phyloP scores from a whole-genome alignment of 768 basidiomycete species.

The Piloderma croceum region DNA sequence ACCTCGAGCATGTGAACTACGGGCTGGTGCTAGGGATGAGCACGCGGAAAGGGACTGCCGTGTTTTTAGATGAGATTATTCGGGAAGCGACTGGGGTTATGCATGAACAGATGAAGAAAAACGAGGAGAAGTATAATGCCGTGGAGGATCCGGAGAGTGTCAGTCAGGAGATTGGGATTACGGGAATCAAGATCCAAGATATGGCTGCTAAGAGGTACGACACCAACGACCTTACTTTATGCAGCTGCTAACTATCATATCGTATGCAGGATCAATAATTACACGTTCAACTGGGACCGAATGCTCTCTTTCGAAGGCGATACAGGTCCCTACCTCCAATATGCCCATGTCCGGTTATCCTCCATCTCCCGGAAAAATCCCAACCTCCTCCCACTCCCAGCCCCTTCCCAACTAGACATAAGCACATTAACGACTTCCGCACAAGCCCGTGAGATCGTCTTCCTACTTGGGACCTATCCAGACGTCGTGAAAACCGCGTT shows the following conservation, averaged over 20 bases:
- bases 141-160: constrained; percentile 83
- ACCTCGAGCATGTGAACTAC: constrained; percentile 84
- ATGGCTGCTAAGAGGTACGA: constrained; percentile 88
- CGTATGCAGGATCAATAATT: constrained; percentile 78
- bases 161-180: constrained; percentile 82
- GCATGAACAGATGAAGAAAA: constrained; percentile 95
- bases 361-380: constrained; percentile 93
- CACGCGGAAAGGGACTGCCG: constrained; percentile 87
- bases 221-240: not conserved
- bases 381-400: constrained; percentile 71
- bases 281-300: constrained; percentile 89
- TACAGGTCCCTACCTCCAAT: constrained; percentile 93
- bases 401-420: constrained; percentile 62
- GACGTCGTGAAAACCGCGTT: constrained; percentile 85
- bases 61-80: constrained; percentile 91
- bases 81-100: constrained; percentile 83
- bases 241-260: constrained; percentile 1
- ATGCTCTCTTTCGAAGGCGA: constrained; percentile 97
- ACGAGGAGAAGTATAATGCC: constrained; percentile 85
- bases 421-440: constrained; percentile 58
- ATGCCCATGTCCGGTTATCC: constrained; percentile 88
- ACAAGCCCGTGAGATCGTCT: constrained; percentile 78
- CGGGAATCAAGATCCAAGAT: constrained; percentile 96
- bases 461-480: constrained; percentile 87
- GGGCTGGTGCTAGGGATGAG: constrained; percentile 94